Percentiles rank a stretch among this genome's conserved stretches.
These are phyloP conservation scores for Monosporascus sp. DNA, from an alignment of 2,329 filamentous ascomycete species.

Conservation along the genomic window DNA sequence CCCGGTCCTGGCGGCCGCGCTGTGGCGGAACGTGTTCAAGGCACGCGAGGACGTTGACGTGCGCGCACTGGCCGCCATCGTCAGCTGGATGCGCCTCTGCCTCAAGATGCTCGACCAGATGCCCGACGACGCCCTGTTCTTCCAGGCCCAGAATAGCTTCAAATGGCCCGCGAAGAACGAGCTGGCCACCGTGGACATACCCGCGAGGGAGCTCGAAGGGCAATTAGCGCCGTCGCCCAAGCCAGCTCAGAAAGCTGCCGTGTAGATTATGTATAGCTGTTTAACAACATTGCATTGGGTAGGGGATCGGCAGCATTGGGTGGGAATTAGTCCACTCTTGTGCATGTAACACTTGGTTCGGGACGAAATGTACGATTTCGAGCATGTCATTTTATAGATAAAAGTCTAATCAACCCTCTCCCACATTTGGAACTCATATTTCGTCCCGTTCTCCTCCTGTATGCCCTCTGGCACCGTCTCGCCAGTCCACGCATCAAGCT, in stretches of 20 bases:
- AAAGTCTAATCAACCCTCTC: conserved; percentile 40
- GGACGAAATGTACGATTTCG: background rate
- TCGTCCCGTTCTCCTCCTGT: conserved; percentile 57
- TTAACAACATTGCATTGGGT: background rate
- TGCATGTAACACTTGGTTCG: background rate
- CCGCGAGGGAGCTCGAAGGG: conserved; percentile 33
- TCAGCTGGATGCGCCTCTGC: conserved; percentile 49
- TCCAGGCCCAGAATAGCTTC: conserved; percentile 32
- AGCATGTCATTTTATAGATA: conserved; percentile 1
- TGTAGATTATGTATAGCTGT: conserved; percentile 6
- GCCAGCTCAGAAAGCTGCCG: conserved; percentile 1
- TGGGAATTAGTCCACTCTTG: background rate
- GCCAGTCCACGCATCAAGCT: conserved; percentile 59
- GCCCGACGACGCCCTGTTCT: conserved; percentile 36
- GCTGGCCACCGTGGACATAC: conserved; percentile 33
- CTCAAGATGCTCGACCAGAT: conserved; percentile 44
- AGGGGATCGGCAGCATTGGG: background rate
- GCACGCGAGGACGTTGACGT: conserved; percentile 49
- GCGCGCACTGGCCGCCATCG: conserved; percentile 45
- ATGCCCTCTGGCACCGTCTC: conserved; percentile 53
- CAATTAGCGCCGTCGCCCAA: conserved; percentile 1
- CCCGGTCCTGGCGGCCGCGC: conserved; percentile 69
- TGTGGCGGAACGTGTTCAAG: conserved; percentile 94
- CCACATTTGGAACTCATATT: conserved; percentile 72
- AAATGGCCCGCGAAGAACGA: conserved; percentile 34